Percentiles rank a stretch among this genome's conserved stretches.
These are phyloP conservation scores for Paecilomyces niveus DNA, from an alignment of 2,329 filamentous ascomycete species.

Conservation along the genomic window DNA sequence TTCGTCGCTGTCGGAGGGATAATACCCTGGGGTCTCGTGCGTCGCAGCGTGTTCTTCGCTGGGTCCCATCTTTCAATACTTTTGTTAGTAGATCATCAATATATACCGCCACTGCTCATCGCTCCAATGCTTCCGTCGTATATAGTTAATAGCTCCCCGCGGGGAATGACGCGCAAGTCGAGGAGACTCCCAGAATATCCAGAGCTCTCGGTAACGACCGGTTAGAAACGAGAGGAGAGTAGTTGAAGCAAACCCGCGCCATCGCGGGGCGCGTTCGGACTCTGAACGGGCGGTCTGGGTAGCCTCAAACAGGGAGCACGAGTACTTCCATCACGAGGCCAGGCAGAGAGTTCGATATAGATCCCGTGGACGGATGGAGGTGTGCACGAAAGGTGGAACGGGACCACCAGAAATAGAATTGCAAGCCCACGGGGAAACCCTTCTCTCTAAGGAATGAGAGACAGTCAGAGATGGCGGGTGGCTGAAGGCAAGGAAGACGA, in stretches of 20 bases:
- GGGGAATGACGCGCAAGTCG: not conserved
- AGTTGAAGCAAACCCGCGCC: not conserved
- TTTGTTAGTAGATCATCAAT: not conserved
- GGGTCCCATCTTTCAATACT: not conserved
- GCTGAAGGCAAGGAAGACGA: not conserved
- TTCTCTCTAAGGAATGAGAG: not conserved
- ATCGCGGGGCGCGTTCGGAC: slow-evolving; percentile 1
- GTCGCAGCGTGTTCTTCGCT: not conserved
- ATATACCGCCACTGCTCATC: not conserved
- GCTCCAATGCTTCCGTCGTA: not conserved
- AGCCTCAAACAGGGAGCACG: not conserved
- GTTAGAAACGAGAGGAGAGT: not conserved
- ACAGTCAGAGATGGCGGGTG: not conserved
- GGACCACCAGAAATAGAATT: not conserved
- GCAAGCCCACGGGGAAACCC: not conserved
- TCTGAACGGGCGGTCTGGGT: not conserved
- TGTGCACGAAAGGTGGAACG: not conserved
- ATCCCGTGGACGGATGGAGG: not conserved
- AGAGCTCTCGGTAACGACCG: not conserved
- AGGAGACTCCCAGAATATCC: not conserved
- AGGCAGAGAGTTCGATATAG: not conserved
- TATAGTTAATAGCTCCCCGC: not conserved
- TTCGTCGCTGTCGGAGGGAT: slow-evolving; percentile 26
- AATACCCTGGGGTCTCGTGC: slow-evolving; percentile 43
- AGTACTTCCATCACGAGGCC: slow-evolving; percentile 8